These are phyloP conservation scores for Echinochloa phyllopogon DNA, from an alignment of 176 grass and related monocot genomes.

Conservation along the genomic window DNA sequence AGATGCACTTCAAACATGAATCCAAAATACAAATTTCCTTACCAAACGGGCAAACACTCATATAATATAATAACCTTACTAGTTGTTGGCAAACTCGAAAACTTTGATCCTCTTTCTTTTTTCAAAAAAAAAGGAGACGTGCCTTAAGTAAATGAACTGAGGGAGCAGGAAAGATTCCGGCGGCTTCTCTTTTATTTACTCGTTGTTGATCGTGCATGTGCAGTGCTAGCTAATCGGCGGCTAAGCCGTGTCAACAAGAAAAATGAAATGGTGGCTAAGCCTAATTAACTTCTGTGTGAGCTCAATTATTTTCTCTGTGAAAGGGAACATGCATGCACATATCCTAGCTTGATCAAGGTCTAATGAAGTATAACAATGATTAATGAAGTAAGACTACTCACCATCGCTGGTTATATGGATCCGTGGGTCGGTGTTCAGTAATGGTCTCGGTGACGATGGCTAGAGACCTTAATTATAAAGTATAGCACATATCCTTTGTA, in stretches of 20 bases:
- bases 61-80: not conserved
- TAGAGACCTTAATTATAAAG: no score
- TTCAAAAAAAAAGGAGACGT: not conserved
- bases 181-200: not conserved
- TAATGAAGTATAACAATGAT: no score
- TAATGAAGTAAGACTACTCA: no score
- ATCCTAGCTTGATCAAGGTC: not conserved
- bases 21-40: not conserved
- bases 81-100: not conserved
- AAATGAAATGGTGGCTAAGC: not conserved
- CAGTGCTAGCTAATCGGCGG: slow-evolving; percentile 5
- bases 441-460: no score
- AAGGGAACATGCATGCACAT: not conserved
- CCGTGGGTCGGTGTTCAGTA: no score
- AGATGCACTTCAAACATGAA: not conserved
- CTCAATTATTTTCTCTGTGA: not conserved
- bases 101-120: not conserved
- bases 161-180: not conserved
- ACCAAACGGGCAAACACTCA: not conserved
- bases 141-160: not conserved
- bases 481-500: no score
- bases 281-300: not conserved
- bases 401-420: no score
- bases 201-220: not conserved
- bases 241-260: not conserved